These are phyloP conservation scores for Hypoxylon sp. DNA, from an alignment of 2,329 filamentous ascomycete genomes.

Conservation along the genomic window DNA sequence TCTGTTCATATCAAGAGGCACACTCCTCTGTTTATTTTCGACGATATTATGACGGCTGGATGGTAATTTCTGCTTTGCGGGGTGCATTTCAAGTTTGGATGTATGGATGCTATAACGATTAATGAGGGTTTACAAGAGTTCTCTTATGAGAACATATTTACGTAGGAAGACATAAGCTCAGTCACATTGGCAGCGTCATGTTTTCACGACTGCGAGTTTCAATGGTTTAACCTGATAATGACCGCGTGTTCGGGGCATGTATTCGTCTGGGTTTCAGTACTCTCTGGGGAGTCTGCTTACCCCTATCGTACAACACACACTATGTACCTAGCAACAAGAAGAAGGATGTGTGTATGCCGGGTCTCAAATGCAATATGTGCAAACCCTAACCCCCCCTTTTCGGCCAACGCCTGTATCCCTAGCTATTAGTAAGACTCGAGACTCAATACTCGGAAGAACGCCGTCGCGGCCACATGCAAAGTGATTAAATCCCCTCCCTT, in stretches of 20 bases:
- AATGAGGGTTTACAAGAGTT: conserved; percentile 14
- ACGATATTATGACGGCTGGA: conserved; percentile 7
- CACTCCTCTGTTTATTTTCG: not conserved
- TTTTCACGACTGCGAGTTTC: conserved; percentile 9
- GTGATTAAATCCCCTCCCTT: not conserved
- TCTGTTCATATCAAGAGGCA: conserved; percentile 1
- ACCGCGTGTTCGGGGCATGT: conserved; percentile 17
- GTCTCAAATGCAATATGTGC: conserved; percentile 15
- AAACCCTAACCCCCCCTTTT: not conserved
- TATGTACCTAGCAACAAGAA: conserved; percentile 28
- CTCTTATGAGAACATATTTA: conserved; percentile 12
- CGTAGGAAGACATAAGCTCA: conserved; percentile 4
- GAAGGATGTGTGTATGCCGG: conserved; percentile 17
- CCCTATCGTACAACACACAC: conserved; percentile 29
- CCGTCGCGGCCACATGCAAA: conserved; percentile 27
- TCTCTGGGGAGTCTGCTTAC: conserved; percentile 2
- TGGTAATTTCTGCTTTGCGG: conserved; percentile 7
- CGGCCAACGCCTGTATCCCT: conserved; percentile 1
- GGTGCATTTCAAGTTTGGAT: conserved; percentile 19
- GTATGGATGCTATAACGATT: conserved; percentile 15
- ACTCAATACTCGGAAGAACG: conserved; percentile 17
- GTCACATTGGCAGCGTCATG: not conserved
- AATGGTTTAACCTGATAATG: conserved; percentile 17
- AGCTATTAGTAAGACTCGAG: conserved; percentile 4
- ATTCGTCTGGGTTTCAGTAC: conserved; percentile 5